phyloP scores from a whole-genome alignment of 208 protist species.

The Endotrypanum monterogeii region DNA sequence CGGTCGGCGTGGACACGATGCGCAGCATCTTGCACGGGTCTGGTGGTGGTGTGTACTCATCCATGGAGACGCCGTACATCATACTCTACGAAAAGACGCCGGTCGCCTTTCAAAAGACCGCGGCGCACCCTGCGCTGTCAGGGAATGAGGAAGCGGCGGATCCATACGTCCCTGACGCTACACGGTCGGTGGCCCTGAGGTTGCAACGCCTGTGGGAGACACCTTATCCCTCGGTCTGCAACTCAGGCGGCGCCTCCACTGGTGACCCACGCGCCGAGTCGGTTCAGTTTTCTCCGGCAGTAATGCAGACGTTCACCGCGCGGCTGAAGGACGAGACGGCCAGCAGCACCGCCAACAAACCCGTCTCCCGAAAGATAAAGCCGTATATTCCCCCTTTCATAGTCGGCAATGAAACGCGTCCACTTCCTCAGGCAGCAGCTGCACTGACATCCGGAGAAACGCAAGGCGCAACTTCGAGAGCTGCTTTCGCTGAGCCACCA shows the following conservation, averaged over 20 bases:
- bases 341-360: background rate
- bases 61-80: slow-evolving; percentile 60
- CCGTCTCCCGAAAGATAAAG: background rate
- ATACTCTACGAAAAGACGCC: slow-evolving; percentile 55
- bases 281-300: background rate
- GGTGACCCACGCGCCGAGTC: background rate
- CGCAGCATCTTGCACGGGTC: slow-evolving; percentile 36
- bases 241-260: background rate
- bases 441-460: background rate
- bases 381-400: background rate
- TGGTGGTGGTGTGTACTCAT: slow-evolving; percentile 41
- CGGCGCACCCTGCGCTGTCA: background rate
- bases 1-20: slow-evolving; percentile 30
- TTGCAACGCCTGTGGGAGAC: slow-evolving; percentile 5
- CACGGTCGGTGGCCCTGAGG: background rate
- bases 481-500: background rate
- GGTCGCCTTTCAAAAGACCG: slow-evolving; percentile 3
- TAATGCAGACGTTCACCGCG: background rate
- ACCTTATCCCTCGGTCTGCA: too few relatives aligned
- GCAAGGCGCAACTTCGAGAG: background rate
- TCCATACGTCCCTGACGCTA: too few relatives aligned
- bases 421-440: background rate
- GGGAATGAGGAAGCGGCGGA: background rate
- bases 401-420: background rate
- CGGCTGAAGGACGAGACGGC: background rate